Evolutionary conservation across 2,329 filamentous ascomycete species (phyloP).

Genomic region (Ophiostoma himal-ulmi): DNA sequence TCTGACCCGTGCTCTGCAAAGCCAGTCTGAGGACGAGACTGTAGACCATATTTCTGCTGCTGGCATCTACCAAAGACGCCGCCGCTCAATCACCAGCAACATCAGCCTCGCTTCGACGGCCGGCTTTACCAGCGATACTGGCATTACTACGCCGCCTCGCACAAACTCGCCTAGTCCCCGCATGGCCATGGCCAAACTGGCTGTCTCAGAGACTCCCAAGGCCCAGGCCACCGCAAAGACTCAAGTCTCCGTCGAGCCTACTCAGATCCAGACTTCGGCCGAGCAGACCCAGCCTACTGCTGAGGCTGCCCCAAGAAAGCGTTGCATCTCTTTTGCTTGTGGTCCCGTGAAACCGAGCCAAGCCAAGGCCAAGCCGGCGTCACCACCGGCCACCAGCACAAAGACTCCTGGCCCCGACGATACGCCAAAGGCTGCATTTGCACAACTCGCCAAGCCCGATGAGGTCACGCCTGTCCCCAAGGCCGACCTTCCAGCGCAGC

Average conservation of each 20-base stretch:
- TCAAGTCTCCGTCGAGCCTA: constrained; percentile 34
- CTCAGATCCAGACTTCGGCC: constrained; percentile 40
- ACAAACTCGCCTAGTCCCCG: constrained; percentile 86
- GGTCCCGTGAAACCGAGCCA: constrained; percentile 51
- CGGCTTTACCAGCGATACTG: constrained; percentile 91
- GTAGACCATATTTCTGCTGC: constrained; percentile 37
- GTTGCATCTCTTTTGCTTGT: constrained; percentile 91
- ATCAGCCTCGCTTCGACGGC: constrained; percentile 76
- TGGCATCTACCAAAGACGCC: constrained; percentile 31
- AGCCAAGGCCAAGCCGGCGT: constrained; percentile 31
- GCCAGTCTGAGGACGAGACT: constrained; percentile 54
- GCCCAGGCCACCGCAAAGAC: not conserved
- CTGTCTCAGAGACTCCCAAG: constrained; percentile 1
- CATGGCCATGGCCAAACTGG: constrained; percentile 39
- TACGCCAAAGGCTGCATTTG: constrained; percentile 19
- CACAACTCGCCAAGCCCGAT: constrained; percentile 25
- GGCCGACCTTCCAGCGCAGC: constrained; percentile 35
- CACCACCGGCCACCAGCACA: constrained; percentile 29
- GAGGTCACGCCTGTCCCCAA: constrained; percentile 33
- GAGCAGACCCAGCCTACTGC: constrained; percentile 10
- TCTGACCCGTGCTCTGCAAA: constrained; percentile 76
- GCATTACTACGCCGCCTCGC: constrained; percentile 80
- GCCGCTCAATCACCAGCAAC: constrained; percentile 70
- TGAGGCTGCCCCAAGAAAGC: constrained; percentile 57
- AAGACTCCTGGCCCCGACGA: constrained; percentile 21